A percentile compares a stretch with the other conserved stretches of the same genome.
These are phyloP conservation scores for Suillus lakei DNA, from an alignment of 768 basidiomycete genomes.

Conservation along the genomic window DNA sequence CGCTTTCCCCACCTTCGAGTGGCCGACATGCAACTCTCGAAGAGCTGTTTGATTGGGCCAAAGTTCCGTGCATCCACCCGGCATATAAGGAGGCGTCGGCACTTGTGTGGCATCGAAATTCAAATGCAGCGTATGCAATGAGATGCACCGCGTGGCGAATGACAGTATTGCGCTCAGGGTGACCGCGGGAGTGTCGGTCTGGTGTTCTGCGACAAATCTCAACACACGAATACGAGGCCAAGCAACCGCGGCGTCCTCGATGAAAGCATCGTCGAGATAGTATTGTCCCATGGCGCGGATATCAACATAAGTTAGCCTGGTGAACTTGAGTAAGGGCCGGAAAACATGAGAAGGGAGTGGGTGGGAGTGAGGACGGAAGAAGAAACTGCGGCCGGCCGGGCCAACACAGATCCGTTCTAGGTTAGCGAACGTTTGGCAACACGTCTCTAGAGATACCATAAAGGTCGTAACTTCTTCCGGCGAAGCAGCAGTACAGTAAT, in stretches of 20 bases:
- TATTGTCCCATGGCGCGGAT: background rate
- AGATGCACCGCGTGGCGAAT: background rate
- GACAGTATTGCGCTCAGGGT: background rate
- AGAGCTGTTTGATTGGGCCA: background rate
- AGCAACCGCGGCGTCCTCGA: background rate
- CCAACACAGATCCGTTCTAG: background rate
- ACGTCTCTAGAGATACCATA: background rate
- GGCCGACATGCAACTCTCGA: no score
- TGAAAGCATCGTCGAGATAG: background rate
- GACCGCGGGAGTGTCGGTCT: background rate
- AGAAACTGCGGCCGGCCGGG: no score
- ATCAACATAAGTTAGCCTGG: background rate
- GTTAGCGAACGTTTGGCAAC: background rate
- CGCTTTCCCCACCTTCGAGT: background rate
- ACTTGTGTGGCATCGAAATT: background rate
- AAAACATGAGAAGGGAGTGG: background rate
- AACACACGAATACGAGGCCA: background rate
- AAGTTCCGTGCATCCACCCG: background rate
- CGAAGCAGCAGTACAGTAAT: background rate
- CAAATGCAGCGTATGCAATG: background rate
- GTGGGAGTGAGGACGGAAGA: no score
- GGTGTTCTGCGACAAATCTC: background rate
- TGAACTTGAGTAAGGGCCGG: background rate
- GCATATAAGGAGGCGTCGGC: background rate
- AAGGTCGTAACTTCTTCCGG: background rate